Evolutionary conservation across 768 basidiomycete genomes (phyloP).

Genomic region (Trametes gibbosa): DNA sequence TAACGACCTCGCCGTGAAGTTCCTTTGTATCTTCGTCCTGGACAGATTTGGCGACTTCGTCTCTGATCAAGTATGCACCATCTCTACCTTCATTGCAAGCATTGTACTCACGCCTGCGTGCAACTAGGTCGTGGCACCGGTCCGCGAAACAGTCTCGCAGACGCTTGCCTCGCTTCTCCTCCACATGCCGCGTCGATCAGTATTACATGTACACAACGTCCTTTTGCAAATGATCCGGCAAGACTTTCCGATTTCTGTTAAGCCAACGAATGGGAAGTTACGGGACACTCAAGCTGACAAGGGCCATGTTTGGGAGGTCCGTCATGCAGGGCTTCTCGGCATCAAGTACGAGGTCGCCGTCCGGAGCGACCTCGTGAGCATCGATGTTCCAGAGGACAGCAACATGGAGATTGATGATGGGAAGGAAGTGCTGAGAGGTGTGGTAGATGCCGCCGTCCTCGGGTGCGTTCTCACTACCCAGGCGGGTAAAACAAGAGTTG

Average conservation of each 20-base stretch:
- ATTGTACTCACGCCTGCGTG: background rate
- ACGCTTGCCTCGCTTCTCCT: constrained; percentile 86
- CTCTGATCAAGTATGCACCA: constrained; percentile 68
- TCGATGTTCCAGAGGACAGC: constrained; percentile 22
- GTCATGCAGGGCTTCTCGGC: constrained; percentile 96
- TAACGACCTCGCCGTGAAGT: constrained; percentile 80
- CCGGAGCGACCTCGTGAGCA: constrained; percentile 74
- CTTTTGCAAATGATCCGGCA: constrained; percentile 94
- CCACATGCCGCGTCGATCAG: constrained; percentile 81
- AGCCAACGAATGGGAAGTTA: constrained; percentile 28
- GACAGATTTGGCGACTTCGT: constrained; percentile 99
- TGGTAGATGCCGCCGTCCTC: constrained; percentile 87
- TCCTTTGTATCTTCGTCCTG: constrained; percentile 86
- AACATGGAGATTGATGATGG: constrained; percentile 37
- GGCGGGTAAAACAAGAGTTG: background rate
- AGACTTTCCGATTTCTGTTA: constrained; percentile 55
- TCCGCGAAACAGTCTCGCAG: constrained; percentile 94
- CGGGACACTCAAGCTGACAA: constrained; percentile 32
- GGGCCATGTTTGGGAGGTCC: constrained; percentile 89
- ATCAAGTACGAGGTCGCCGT: constrained; percentile 99
- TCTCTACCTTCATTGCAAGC: background rate
- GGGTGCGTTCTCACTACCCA: constrained; percentile 55
- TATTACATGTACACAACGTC: constrained; percentile 77
- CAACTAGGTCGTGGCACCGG: constrained; percentile 82
- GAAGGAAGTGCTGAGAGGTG: constrained; percentile 63